Evolutionary conservation across 1,284 basidiomycete species (phyloP).

Genomic region (Naganishia cerealis): DNA sequence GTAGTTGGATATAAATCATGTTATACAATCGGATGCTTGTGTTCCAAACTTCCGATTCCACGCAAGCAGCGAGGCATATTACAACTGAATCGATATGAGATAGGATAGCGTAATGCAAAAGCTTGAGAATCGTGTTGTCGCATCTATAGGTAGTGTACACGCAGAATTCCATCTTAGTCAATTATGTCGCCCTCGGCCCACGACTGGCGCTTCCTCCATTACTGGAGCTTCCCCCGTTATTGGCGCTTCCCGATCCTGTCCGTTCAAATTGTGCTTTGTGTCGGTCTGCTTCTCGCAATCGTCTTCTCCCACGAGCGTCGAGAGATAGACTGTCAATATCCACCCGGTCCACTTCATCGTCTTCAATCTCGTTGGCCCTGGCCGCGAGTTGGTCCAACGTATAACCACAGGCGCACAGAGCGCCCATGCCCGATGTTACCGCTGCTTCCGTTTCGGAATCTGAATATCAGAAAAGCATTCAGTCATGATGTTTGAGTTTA

Average conservation of each 20-base stretch:
- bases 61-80: neutral
- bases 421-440: neutral
- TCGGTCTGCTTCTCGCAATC: constrained; percentile 26
- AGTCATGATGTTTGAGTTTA: neutral
- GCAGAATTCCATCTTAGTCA: neutral
- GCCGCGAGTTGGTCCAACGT: constrained; percentile 33
- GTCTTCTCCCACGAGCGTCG: constrained; percentile 27
- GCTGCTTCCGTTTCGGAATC: constrained; percentile 32
- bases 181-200: neutral
- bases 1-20: neutral
- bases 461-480: constrained; percentile 5
- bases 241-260: constrained; percentile 12
- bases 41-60: neutral
- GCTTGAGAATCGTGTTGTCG: neutral
- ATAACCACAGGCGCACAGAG: constrained; percentile 34
- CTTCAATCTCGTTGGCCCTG: constrained; percentile 29
- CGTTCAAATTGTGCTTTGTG: constrained; percentile 33
- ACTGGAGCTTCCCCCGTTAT: constrained; percentile 9
- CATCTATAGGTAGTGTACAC: neutral
- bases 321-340: constrained; percentile 32
- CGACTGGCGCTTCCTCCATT: constrained; percentile 13
- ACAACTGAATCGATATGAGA: neutral
- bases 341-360: constrained; percentile 31
- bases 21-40: neutral
- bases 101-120: neutral